These are phyloP conservation scores for Hyphodiscus hymeniophilus DNA, from an alignment of 495 filamentous ascomycete genomes.

Conservation along the genomic window DNA sequence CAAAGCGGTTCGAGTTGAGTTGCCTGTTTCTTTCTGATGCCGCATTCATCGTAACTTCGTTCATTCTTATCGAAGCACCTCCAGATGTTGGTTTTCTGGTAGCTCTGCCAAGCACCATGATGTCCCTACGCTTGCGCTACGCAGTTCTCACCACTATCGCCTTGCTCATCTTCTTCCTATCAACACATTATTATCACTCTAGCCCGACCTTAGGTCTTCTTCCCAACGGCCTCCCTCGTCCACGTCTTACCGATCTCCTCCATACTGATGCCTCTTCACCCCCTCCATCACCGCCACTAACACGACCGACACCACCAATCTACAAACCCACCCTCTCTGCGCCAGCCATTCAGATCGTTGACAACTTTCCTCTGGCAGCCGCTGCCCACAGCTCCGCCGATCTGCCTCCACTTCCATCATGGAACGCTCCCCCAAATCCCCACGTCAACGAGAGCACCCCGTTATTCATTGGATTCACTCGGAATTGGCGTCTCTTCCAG, in stretches of 20 bases:
- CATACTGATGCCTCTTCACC: neutral
- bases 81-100: no score
- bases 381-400: slow-evolving; percentile 14
- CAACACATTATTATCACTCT: neutral
- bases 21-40: no score
- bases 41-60: no score
- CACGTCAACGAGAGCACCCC: slow-evolving; percentile 37
- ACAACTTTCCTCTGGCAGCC: slow-evolving; percentile 21
- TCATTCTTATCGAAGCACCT: no score
- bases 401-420: slow-evolving; percentile 35
- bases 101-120: no score
- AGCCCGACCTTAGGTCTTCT: neutral
- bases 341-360: slow-evolving; percentile 6
- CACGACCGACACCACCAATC: neutral
- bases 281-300: neutral
- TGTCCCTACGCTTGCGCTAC: neutral
- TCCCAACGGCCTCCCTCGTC: neutral
- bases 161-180: neutral
- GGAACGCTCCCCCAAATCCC: slow-evolving; percentile 31
- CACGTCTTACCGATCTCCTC: neutral
- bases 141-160: neutral
- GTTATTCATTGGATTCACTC: slow-evolving; percentile 52
- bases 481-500: slow-evolving; percentile 49
- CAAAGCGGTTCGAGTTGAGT: no score
- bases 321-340: neutral